phyloP scores from a whole-genome alignment of 371 early-diverging fungal genomes.

The Mucor irregularis region DNA sequence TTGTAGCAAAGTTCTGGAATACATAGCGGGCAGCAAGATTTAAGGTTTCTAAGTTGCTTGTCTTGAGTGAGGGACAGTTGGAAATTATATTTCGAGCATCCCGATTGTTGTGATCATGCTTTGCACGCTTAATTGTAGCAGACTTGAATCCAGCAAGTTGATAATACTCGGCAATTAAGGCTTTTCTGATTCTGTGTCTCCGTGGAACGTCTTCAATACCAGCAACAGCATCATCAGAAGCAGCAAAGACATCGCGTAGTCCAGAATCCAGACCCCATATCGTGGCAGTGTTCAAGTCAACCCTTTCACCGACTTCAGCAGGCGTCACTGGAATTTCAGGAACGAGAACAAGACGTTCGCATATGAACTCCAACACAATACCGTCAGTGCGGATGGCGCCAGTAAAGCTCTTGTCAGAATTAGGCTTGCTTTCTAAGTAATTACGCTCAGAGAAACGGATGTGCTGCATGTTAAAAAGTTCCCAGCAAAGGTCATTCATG shows the following conservation, averaged over 20 bases:
- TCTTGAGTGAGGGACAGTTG: background rate
- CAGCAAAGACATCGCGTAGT: constrained; percentile 6
- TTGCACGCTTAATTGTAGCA: constrained; percentile 1
- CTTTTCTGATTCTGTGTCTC: constrained; percentile 8
- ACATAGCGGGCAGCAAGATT: background rate
- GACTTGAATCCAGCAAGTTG: constrained; percentile 6
- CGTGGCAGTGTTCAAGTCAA: constrained; percentile 1
- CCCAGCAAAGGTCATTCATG: background rate
- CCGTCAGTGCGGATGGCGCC: constrained; percentile 5
- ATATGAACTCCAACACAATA: constrained; percentile 9
- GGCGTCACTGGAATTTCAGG: constrained; percentile 5
- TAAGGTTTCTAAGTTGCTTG: background rate
- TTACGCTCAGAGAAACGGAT: background rate
- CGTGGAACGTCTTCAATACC: background rate
- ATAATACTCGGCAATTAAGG: constrained; percentile 1
- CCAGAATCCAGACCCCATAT: constrained; percentile 11
- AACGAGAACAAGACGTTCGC: background rate
- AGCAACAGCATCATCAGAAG: constrained; percentile 1
- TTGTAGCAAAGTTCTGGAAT: background rate
- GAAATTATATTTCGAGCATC: background rate
- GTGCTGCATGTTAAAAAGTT: background rate
- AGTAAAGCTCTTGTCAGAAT: constrained; percentile 1
- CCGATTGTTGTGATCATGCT: background rate
- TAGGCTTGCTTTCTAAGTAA: background rate
- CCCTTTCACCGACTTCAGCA: background rate